Evolutionary conservation across 2,329 filamentous ascomycete genomes (phyloP).

Genomic region (Aureobasidium sp.): DNA sequence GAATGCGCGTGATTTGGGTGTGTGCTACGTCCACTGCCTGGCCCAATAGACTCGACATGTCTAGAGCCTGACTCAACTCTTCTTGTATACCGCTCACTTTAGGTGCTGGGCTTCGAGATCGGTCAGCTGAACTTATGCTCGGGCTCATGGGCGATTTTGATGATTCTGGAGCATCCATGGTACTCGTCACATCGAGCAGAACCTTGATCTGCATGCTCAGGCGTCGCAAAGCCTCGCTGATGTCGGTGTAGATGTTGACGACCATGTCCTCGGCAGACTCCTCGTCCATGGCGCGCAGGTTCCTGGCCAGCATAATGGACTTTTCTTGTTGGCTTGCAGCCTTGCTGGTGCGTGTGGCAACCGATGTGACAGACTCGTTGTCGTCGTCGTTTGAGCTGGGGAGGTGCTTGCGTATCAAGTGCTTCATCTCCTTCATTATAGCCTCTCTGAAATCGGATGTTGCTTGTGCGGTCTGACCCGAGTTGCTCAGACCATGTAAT

Average conservation of each 20-base stretch:
- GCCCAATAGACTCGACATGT: slow-evolving; percentile 69
- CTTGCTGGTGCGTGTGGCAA: slow-evolving; percentile 66
- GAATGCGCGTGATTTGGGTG: slow-evolving; percentile 63
- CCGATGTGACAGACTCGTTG: slow-evolving; percentile 56
- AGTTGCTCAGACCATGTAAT: slow-evolving; percentile 72
- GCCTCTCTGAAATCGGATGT: slow-evolving; percentile 79
- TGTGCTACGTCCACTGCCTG: slow-evolving; percentile 77
- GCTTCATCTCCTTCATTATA: slow-evolving; percentile 77
- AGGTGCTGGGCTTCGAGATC: slow-evolving; percentile 15
- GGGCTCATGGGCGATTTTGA: slow-evolving; percentile 39
- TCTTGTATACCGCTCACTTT: slow-evolving; percentile 47
- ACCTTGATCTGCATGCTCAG: slow-evolving; percentile 89
- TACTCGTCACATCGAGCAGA: slow-evolving; percentile 86
- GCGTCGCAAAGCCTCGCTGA: slow-evolving; percentile 79
- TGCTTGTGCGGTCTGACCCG: slow-evolving; percentile 71
- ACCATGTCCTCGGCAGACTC: slow-evolving; percentile 81
- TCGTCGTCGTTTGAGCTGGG: slow-evolving; percentile 94
- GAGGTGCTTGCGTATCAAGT: slow-evolving; percentile 73
- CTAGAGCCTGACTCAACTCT: slow-evolving; percentile 68
- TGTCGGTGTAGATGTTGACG: slow-evolving; percentile 73
- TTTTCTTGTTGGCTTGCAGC: slow-evolving; percentile 77
- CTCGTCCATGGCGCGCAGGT: slow-evolving; percentile 74
- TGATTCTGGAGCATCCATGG: slow-evolving; percentile 44
- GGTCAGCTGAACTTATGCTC: slow-evolving; percentile 23
- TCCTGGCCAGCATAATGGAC: slow-evolving; percentile 78